Base-by-base conservation (phyloP, 1,284 basidiomycete genomes). In the Binderoboletus segoi region DNA sequence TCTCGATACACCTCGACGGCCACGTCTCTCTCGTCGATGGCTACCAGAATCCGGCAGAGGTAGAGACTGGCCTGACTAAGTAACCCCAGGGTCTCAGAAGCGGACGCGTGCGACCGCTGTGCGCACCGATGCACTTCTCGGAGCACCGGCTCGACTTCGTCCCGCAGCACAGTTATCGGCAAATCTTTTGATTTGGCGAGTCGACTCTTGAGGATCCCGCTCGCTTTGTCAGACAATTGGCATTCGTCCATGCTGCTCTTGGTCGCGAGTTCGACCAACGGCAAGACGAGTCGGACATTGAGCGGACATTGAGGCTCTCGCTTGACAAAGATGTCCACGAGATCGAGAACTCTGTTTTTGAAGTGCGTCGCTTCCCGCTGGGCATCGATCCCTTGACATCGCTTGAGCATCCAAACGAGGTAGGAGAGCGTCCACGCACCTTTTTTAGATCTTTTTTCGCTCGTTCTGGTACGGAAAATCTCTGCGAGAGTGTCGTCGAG, bases 271-370 rank as follows among this genome's bases (percentile, higher is more conserved):
- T 89, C 87, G 54, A 94, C 78, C 15, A 98, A 79, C 3, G 95
- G 92, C 3, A 86, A 62, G 60, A 97, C 80, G 45, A 94, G 77
- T 35, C 83, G 83, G 43, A 94, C 67, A 51, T 87, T 76, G 38
- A 89, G 78, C 1, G 86, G 78, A 68, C 80, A 93, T 23, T 84
- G 77, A 1, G 88, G 79, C 67, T 95, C 90, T 63, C 85, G 89
- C 67, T 85, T 89, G 58, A 91, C 77, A 74, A 87, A 96, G 23
- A 84, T 85, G 59, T 97, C 95, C 52, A 97, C 82, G 16, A 98
- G 83, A 73, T 98, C 96, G 13, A 98, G 86, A 28, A 97, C 89
- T 32, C 95, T 88, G 73, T 93, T 95, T 74, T 97, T 97, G 84
- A 97, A 96, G 70, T 96, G 89, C 7, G 92, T 89, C 2, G 93